Base-by-base conservation (phyloP, 2,329 filamentous ascomycete genomes). In the Aureobasidium musti region DNA sequence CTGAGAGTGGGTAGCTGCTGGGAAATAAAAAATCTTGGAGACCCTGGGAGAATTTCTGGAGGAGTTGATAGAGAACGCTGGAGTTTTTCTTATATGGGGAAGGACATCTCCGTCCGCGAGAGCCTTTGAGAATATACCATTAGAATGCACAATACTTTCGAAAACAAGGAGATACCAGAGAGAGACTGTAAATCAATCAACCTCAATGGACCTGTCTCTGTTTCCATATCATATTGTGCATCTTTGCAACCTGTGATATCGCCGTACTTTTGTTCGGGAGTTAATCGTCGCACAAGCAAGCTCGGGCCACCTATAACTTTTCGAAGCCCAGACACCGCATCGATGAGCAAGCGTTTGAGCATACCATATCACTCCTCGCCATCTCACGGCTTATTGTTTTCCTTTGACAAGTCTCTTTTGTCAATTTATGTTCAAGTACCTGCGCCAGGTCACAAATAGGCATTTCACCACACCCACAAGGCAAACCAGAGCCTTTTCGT, bases 361-460 rank as follows among this genome's bases (percentile, higher is more conserved):
- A 39, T 43, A 37, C 6, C 37, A 39, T 28, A 56, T 11, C 33
- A 33, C 33, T 10, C 2, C 33, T 56, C 21, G 30, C 52, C 30
- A 57, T 14, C 30, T 23, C 54, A 28, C 17, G 21, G 37, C n/a
- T 19, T 33, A 17, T 61, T 61, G 5, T n/a, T 43, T 43, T 10
- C 2, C 2, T 21, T 43, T 43, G 41, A 43, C 41, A 43, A 43
- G 41, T 43, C 5, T 8, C 21, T 7, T 8, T 43, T 43, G 41
- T 43, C 41, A n/a, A 43, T 43, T 43, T n/a, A 63, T 63, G 60
- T 63, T 63, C 33, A 63, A 63, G 35, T 33, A 41, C 37, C 60
- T 63, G 28, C 28, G 60, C 35, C 47, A 43, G 47, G 47, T 63
- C 26, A 63, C 47, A 26, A 65, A 57, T 52, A 49, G 43, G 43